phyloP scores from a whole-genome alignment of 306 rosid genomes.

The Pterocarpus santalinus region DNA sequence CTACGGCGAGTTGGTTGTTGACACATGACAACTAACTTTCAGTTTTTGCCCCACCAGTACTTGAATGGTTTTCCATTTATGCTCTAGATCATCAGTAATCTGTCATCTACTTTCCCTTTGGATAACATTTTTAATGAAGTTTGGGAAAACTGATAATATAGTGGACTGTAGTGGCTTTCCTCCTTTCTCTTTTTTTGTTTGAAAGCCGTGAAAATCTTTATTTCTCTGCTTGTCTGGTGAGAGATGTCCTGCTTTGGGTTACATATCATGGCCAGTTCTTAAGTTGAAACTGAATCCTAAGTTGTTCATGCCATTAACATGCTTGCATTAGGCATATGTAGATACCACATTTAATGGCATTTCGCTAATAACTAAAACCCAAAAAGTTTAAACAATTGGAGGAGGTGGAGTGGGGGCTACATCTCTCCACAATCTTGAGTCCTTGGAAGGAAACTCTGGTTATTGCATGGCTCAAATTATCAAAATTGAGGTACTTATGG shows the following conservation, averaged over 20 bases:
- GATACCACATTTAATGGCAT: neutral
- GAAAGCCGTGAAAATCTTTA: slow-evolving; percentile 3
- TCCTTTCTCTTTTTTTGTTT: neutral
- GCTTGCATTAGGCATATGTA: neutral
- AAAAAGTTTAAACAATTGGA: neutral
- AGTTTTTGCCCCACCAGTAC: neutral
- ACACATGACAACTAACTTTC: neutral
- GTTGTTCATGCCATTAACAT: neutral
- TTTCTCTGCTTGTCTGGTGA: slow-evolving; percentile 9
- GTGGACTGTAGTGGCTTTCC: neutral
- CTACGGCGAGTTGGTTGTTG: neutral
- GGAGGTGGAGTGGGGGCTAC: neutral
- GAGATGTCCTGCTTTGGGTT: neutral
- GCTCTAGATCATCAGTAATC: neutral
- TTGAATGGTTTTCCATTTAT: slow-evolving; percentile 6
- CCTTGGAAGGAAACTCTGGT: slow-evolving; percentile 21
- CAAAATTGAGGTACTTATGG: neutral
- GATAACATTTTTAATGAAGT: slow-evolving; percentile 6
- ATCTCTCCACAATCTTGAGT: slow-evolving; percentile 9
- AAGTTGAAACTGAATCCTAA: neutral
- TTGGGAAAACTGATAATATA: neutral
- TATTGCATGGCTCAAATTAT: slow-evolving; percentile 11
- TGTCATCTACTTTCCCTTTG: neutral
- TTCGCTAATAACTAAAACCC: slow-evolving; percentile 5
- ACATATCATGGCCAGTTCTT: neutral